Conservation (phyloP, 305 asterid genomes). For the Fraxinus ornus region DNA sequence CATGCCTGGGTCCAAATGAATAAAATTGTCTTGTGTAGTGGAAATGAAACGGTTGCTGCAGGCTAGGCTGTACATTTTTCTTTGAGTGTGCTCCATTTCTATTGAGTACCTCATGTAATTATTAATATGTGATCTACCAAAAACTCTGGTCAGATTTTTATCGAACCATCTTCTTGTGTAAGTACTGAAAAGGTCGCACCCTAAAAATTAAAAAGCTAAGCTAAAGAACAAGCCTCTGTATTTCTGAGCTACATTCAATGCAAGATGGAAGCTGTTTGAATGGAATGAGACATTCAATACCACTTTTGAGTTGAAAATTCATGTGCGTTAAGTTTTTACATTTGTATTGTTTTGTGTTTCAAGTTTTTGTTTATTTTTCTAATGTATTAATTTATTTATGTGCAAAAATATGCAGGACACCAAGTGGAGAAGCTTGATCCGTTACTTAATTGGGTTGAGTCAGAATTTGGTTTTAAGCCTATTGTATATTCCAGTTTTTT, state of each 20-base stretch:
- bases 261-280: not conserved
- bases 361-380: not conserved
- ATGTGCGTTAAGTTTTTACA: not conserved
- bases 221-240: not conserved
- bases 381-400: not conserved
- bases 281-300: not conserved
- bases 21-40: not conserved
- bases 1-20: not conserved
- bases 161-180: not conserved
- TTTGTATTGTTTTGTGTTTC: not conserved
- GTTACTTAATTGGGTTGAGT: slow-evolving; percentile 74
- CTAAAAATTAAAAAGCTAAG: not conserved
- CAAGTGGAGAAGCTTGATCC: slow-evolving; percentile 85
- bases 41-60: not conserved
- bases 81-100: not conserved
- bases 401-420: slow-evolving; percentile 46
- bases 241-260: not conserved
- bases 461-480: slow-evolving; percentile 80
- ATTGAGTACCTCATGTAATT: not conserved
- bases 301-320: not conserved
- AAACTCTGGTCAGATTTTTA: not conserved
- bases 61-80: not conserved
- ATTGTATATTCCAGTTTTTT: slow-evolving; percentile 65
- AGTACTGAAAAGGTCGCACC: not conserved
- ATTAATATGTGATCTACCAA: not conserved